These are phyloP conservation scores for Calocybe cyanea DNA, from an alignment of 768 basidiomycete genomes.

Conservation along the genomic window DNA sequence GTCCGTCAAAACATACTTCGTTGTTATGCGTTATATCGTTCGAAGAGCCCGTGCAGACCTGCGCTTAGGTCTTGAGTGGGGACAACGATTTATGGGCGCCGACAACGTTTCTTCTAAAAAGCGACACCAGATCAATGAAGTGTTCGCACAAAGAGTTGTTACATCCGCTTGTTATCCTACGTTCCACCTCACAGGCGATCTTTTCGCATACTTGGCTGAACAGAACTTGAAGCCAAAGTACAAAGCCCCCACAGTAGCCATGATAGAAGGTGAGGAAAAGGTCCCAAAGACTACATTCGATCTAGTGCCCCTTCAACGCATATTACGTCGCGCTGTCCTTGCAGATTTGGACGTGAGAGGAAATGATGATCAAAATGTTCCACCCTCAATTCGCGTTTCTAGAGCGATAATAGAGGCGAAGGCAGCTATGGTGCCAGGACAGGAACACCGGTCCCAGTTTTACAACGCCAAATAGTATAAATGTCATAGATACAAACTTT, in stretches of 20 bases:
- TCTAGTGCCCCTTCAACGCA: background rate
- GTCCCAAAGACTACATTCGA: background rate
- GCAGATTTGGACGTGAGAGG: background rate
- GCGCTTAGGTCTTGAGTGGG: background rate
- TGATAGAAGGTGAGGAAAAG: background rate
- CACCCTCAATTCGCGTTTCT: too few relatives aligned
- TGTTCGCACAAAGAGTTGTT: background rate
- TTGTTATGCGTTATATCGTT: slow-evolving; percentile 34
- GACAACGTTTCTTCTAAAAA: background rate
- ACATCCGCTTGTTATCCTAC: background rate
- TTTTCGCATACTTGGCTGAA: background rate
- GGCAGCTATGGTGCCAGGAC: too few relatives aligned
- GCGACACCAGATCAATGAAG: background rate
- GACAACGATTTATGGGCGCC: background rate
- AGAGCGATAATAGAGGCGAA: too few relatives aligned
- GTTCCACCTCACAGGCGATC: background rate
- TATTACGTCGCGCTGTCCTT: background rate
- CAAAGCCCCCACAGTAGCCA: background rate
- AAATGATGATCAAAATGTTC: too few relatives aligned
- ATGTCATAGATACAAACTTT: background rate
- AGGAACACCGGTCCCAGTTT: too few relatives aligned
- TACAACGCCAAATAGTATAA: too few relatives aligned
- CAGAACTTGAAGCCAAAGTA: background rate
- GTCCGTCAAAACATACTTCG: slow-evolving; percentile 34
- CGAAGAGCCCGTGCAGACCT: slow-evolving; percentile 23